phyloP scores from a whole-genome alignment of 1,139 yeast genomes.

The Nakaseomyces bracarensis region DNA sequence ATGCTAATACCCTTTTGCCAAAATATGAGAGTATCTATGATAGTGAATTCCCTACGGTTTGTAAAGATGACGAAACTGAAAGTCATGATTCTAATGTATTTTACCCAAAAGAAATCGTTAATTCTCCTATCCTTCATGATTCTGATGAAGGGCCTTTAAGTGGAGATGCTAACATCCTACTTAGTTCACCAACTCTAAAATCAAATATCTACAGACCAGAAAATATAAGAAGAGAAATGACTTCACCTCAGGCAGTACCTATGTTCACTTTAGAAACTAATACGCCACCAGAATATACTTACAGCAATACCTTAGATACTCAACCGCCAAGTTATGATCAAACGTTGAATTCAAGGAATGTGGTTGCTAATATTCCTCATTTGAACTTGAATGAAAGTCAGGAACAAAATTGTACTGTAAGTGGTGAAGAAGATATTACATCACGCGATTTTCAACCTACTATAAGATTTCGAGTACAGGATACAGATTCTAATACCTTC shows the following conservation, averaged over 20 bases:
- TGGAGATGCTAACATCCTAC: background rate
- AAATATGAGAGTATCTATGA: slow-evolving; percentile 22
- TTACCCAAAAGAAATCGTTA: slow-evolving; percentile 35
- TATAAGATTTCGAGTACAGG: background rate
- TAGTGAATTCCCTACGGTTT: background rate
- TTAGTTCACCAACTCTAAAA: slow-evolving; percentile 21
- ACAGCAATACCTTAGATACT: background rate
- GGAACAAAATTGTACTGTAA: slow-evolving; percentile 8
- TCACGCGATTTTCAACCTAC: slow-evolving; percentile 3
- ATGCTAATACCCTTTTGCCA: slow-evolving; percentile 56
- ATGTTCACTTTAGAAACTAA: slow-evolving; percentile 34
- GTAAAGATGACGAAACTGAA: background rate
- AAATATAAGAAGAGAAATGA: slow-evolving; percentile 36
- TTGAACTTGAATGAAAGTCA: slow-evolving; percentile 11
- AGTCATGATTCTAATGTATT: slow-evolving; percentile 32
- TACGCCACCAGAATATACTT: slow-evolving; percentile 25
- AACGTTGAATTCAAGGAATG: slow-evolving; percentile 16
- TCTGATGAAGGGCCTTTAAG: slow-evolving; percentile 36
- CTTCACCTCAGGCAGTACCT: slow-evolving; percentile 53
- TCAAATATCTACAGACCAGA: slow-evolving; percentile 57
- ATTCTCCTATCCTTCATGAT: slow-evolving; percentile 41
- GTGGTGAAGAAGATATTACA: slow-evolving; percentile 4
- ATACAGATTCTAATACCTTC: background rate
- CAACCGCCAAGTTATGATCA: slow-evolving; percentile 33
- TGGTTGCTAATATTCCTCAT: slow-evolving; percentile 10